Evolutionary conservation across 768 basidiomycete species (phyloP).

Genomic region (Strobilomyces echinocephalus): DNA sequence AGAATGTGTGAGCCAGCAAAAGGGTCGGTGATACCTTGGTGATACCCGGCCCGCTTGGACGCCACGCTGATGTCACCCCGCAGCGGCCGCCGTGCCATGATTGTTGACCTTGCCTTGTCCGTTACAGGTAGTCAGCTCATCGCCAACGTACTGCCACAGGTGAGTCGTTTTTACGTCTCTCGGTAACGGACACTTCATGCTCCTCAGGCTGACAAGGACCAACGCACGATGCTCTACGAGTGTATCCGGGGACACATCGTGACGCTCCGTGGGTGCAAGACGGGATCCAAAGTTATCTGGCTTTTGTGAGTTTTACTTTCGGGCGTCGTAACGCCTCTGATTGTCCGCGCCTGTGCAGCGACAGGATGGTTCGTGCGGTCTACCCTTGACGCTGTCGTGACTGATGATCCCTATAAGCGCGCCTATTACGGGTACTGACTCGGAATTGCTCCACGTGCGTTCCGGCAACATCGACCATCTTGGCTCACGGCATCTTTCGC

Average conservation of each 20-base stretch:
- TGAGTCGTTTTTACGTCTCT: constrained; percentile 29
- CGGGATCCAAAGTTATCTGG: constrained; percentile 90
- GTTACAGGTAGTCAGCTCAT: constrained; percentile 83
- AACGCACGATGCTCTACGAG: constrained; percentile 75
- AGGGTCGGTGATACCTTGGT: constrained; percentile 46
- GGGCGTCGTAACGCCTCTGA: constrained; percentile 1
- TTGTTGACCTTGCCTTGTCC: constrained; percentile 81
- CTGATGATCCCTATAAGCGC: constrained; percentile 36
- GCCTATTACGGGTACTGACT: constrained; percentile 63
- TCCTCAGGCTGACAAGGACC: constrained; percentile 76
- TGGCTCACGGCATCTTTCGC: constrained; percentile 27
- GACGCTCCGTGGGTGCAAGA: constrained; percentile 86
- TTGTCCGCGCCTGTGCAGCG: constrained; percentile 38
- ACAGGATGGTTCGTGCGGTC: constrained; percentile 47
- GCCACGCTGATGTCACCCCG: constrained; percentile 18
- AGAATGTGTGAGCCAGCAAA: constrained; percentile 85
- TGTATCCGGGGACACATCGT: constrained; percentile 86
- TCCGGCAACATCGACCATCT: constrained; percentile 21
- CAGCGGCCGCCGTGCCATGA: constrained; percentile 73
- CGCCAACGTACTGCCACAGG: constrained; percentile 73
- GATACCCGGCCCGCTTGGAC: background rate
- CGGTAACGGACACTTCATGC: constrained; percentile 7
- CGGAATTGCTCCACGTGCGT: constrained; percentile 14
- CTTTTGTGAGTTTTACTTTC: constrained; percentile 49
- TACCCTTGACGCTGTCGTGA: constrained; percentile 7